Percentiles rank a stretch among this genome's conserved stretches.
Evolutionary conservation across 2,329 filamentous ascomycete species (phyloP).

Genomic region (Aspergillus pseudoglaucus): DNA sequence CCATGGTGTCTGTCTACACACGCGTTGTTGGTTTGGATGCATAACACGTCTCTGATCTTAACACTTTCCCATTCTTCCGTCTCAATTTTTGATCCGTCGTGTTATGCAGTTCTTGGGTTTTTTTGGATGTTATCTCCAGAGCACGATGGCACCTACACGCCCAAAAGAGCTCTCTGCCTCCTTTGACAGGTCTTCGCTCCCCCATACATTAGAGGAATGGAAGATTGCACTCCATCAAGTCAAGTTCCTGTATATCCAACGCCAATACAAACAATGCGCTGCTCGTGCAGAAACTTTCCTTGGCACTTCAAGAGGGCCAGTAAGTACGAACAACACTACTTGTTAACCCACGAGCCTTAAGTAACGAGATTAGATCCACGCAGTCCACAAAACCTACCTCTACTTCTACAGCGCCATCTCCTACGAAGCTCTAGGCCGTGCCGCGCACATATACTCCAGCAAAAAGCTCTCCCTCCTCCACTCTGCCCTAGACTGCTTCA

Average conservation of each 20-base stretch:
- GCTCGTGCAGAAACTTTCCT: slow-evolving; percentile 27
- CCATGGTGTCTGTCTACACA: no score
- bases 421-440: slow-evolving; percentile 42
- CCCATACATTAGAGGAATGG: slow-evolving; percentile 25
- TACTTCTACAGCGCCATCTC: slow-evolving; percentile 43
- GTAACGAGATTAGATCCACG: slow-evolving; percentile 22
- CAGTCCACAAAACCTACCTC: slow-evolving; percentile 34
- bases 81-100: no score
- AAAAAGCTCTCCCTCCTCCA: slow-evolving; percentile 38
- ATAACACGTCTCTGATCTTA: no score
- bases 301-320: slow-evolving; percentile 16
- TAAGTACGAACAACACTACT: slow-evolving; percentile 11
- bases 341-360: not conserved
- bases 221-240: slow-evolving; percentile 24
- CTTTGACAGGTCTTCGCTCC: slow-evolving; percentile 12
- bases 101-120: no score
- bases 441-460: slow-evolving; percentile 41
- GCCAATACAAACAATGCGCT: slow-evolving; percentile 38
- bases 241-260: slow-evolving; percentile 30
- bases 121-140: not conserved
- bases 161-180: slow-evolving; percentile 14
- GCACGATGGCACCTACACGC: slow-evolving; percentile 1
- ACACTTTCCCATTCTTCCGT: no score
- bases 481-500: slow-evolving; percentile 36
- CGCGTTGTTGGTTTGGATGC: no score